These are phyloP conservation scores for Ilyonectria mors-panacis DNA, from an alignment of 2,329 filamentous ascomycete genomes.

Conservation along the genomic window DNA sequence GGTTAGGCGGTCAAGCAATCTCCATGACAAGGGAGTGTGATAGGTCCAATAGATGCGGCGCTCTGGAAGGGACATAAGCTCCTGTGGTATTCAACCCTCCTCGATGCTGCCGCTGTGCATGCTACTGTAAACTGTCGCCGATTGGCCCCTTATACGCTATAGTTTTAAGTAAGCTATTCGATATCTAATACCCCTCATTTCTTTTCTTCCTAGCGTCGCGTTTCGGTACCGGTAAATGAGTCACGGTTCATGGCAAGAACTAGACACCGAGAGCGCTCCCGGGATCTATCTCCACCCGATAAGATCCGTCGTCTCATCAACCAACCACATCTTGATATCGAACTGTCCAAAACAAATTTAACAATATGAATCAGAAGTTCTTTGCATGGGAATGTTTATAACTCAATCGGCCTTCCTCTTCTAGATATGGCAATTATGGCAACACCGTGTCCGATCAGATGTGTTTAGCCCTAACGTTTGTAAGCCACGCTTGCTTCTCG, in stretches of 20 bases:
- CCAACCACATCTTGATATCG: no score
- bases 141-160: constrained; percentile 15
- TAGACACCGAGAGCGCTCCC: neutral
- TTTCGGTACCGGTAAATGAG: constrained; percentile 1
- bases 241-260: neutral
- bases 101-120: neutral
- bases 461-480: no score
- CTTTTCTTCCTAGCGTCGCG: neutral
- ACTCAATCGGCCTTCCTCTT: no score
- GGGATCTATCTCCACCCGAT: neutral
- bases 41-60: constrained; percentile 11
- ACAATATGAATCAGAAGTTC: no score
- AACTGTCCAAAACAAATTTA: no score
- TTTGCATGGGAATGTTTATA: no score
- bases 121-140: neutral
- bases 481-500: no score
- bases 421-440: no score
- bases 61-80: constrained; percentile 16
- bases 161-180: neutral
- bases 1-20: neutral
- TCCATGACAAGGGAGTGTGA: neutral
- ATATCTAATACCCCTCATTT: neutral
- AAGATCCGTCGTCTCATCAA: neutral
- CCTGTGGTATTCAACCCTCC: constrained; percentile 6
- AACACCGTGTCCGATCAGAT: no score